Percentiles rank a stretch among this genome's conserved stretches.
Conservation (phyloP, 139 green algal species). For the Micromonas pusilla region DNA sequence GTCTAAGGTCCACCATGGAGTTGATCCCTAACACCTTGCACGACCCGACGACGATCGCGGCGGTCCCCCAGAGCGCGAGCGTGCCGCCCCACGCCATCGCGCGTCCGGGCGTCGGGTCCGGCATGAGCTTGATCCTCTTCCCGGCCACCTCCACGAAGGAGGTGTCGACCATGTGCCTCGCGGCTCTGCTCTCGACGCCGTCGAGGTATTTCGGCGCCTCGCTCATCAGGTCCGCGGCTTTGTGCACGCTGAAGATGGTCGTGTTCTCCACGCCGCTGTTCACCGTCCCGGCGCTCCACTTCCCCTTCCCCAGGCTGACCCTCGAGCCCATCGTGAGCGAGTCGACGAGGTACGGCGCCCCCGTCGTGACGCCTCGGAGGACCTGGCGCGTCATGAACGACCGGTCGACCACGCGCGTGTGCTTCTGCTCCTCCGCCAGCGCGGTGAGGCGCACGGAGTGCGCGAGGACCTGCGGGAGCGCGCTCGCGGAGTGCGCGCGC, state of each 20-base stretch:
- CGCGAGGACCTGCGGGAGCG: slow-evolving; percentile 15
- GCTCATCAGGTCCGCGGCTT: slow-evolving; percentile 7
- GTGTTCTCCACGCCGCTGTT: background rate
- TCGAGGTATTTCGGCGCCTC: background rate
- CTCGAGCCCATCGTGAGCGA: background rate
- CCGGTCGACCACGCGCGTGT: background rate
- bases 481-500: background rate
- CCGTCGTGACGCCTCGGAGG: background rate
- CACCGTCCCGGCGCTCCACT: slow-evolving; percentile 2
- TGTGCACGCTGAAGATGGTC: slow-evolving; percentile 25
- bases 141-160: slow-evolving; percentile 3
- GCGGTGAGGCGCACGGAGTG: background rate
- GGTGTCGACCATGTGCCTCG: slow-evolving; percentile 14
- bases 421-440: background rate
- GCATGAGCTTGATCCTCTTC: slow-evolving; percentile 11
- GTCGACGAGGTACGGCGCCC: background rate
- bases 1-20: background rate
- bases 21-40: slow-evolving; percentile 21
- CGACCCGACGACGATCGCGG: background rate
- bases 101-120: slow-evolving; percentile 15
- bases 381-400: slow-evolving; percentile 11
- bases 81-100: slow-evolving; percentile 22
- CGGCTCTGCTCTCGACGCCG: background rate
- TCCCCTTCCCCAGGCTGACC: slow-evolving; percentile 7
- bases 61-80: slow-evolving; percentile 9